These are phyloP conservation scores for Marsdenia floribunda DNA, from an alignment of 257 asterid genomes.

Conservation along the genomic window DNA sequence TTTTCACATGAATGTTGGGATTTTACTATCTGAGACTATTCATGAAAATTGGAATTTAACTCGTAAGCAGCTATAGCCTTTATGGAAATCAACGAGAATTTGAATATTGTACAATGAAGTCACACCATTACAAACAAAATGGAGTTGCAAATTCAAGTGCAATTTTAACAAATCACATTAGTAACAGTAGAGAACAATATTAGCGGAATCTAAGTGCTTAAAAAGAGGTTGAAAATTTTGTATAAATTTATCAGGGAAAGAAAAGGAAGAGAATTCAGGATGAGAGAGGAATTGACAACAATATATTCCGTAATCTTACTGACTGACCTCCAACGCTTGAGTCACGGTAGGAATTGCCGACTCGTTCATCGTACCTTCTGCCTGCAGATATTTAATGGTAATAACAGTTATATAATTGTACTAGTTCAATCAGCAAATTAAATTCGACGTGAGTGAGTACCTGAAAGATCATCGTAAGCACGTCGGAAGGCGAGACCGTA, in stretches of 20 bases:
- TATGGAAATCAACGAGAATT: neutral
- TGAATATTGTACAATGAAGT: neutral
- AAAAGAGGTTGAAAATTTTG: neutral
- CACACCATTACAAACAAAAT: neutral
- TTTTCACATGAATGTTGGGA: neutral
- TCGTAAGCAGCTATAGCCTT: neutral
- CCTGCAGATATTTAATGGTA: slow-evolving; percentile 35
- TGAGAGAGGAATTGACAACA: neutral
- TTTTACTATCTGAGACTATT: neutral
- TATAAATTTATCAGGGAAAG: neutral
- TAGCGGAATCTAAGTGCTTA: neutral
- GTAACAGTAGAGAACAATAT: neutral
- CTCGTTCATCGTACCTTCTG: slow-evolving; percentile 76
- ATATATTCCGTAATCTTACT: neutral
- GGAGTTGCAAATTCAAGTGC: neutral
- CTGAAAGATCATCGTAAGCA: slow-evolving; percentile 85
- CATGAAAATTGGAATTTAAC: neutral
- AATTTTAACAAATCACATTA: neutral
- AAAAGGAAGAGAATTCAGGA: neutral
- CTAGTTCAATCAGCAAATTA: neutral
- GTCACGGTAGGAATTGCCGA: slow-evolving; percentile 57
- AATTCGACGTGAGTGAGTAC: slow-evolving; percentile 16
- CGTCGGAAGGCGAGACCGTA: slow-evolving; percentile 78
- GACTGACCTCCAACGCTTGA: slow-evolving; percentile 76
- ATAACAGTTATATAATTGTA: neutral